These are phyloP conservation scores for Aegle marmelos DNA, from an alignment of 345 rosid species.

Conservation along the genomic window DNA sequence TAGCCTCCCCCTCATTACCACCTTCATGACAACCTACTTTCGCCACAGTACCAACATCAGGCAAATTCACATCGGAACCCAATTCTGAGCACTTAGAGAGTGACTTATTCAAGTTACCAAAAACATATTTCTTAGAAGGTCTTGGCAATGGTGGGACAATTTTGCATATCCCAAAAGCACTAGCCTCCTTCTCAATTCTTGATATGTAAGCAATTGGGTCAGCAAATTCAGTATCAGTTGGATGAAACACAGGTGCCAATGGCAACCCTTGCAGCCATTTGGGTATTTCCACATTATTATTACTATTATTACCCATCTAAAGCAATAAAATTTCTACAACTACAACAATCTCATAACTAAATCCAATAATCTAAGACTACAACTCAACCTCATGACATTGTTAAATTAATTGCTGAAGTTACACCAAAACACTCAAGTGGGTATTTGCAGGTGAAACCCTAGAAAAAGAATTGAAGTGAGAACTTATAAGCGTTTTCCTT, in stretches of 20 bases:
- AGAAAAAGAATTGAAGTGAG: slow-evolving; percentile 23
- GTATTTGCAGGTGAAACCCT: slow-evolving; percentile 34
- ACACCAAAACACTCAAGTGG: slow-evolving; percentile 4
- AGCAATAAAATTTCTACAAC: slow-evolving; percentile 18
- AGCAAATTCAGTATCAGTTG: slow-evolving; percentile 96
- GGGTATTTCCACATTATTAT: slow-evolving; percentile 69
- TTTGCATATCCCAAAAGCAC: slow-evolving; percentile 95
- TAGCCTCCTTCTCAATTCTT: slow-evolving; percentile 91
- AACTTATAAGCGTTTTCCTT: slow-evolving; percentile 2
- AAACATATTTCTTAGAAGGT: slow-evolving; percentile 85
- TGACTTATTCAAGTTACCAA: slow-evolving; percentile 74
- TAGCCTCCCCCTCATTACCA: slow-evolving; percentile 41
- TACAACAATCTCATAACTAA: neutral
- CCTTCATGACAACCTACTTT: slow-evolving; percentile 29
- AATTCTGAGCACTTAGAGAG: slow-evolving; percentile 74
- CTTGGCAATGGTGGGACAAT: slow-evolving; percentile 91
- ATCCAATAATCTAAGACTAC: neutral
- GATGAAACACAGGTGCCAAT: slow-evolving; percentile 85
- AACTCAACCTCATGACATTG: slow-evolving; percentile 18
- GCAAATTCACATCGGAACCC: slow-evolving; percentile 39
- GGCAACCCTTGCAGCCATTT: slow-evolving; percentile 87
- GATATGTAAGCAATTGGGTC: slow-evolving; percentile 98
- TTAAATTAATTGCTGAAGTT: neutral
- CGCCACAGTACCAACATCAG: slow-evolving; percentile 24
- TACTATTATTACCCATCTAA: slow-evolving; percentile 48